These are phyloP conservation scores for Flaveria bidentis DNA, from an alignment of 129 eudicot genomes.

Conservation along the genomic window DNA sequence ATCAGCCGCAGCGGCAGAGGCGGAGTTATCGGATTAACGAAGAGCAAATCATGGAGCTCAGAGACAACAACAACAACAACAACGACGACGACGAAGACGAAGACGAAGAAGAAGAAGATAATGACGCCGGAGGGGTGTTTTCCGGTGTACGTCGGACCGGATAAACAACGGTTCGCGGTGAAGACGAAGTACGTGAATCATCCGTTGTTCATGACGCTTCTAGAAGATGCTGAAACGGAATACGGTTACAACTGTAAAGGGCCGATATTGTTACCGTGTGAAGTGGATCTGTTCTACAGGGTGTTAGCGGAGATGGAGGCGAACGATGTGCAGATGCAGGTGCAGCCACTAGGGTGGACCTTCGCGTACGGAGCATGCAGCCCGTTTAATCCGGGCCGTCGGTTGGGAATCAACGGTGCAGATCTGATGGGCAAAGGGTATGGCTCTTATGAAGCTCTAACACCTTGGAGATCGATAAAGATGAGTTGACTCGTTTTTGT, in stretches of 20 bases:
- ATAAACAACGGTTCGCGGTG: slow-evolving; percentile 64
- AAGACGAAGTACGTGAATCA: slow-evolving; percentile 55
- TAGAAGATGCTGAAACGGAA: slow-evolving; percentile 69
- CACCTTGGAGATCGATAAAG: slow-evolving; percentile 45
- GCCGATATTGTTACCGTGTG: slow-evolving; percentile 71
- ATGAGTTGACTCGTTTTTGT: slow-evolving; percentile 29
- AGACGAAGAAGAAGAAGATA: neutral
- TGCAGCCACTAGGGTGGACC: slow-evolving; percentile 26
- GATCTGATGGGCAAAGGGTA: slow-evolving; percentile 40
- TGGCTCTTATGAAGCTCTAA: slow-evolving; percentile 45
- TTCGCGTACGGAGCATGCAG: slow-evolving; percentile 39
- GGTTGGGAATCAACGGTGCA: slow-evolving; percentile 25
- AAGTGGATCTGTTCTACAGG: slow-evolving; percentile 58
- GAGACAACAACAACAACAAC: too few relatives aligned
- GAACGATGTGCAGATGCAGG: neutral
- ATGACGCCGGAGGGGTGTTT: slow-evolving; percentile 58
- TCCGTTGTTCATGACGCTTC: slow-evolving; percentile 62
- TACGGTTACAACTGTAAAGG: slow-evolving; percentile 62
- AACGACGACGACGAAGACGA: neutral
- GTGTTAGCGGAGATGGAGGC: slow-evolving; percentile 63
- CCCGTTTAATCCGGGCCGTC: slow-evolving; percentile 57
- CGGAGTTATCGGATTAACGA: slow-evolving; percentile 24
- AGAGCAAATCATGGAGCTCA: slow-evolving; percentile 47
- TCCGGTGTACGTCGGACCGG: slow-evolving; percentile 68
- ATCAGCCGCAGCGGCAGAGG: slow-evolving; percentile 1